Evolutionary conservation across 768 basidiomycete species (phyloP).

Genomic region (Trichaptum fuscoviolaceum): DNA sequence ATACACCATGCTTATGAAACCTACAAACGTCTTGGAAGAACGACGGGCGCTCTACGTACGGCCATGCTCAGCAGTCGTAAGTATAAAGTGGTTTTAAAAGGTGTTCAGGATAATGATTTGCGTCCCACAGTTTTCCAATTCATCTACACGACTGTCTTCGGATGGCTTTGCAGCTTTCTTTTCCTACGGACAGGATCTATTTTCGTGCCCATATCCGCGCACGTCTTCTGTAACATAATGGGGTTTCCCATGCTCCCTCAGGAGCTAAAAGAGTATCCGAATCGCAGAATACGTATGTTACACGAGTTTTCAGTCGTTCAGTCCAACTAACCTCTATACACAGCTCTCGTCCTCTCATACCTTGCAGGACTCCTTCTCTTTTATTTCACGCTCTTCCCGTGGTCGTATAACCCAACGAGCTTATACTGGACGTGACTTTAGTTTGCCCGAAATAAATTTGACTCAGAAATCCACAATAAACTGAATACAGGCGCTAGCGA

Average conservation of each 20-base stretch:
- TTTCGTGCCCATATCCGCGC: slow-evolving; percentile 69
- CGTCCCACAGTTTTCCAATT: slow-evolving; percentile 71
- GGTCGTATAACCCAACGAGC: slow-evolving; percentile 37
- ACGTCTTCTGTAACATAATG: slow-evolving; percentile 94
- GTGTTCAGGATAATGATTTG: slow-evolving; percentile 8
- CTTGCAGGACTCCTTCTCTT: slow-evolving; percentile 57
- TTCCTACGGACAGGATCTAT: slow-evolving; percentile 85
- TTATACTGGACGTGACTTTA: slow-evolving; percentile 43
- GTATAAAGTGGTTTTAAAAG: slow-evolving; percentile 9
- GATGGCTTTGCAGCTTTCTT: slow-evolving; percentile 80
- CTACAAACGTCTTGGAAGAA: slow-evolving; percentile 72
- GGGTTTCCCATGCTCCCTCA: slow-evolving; percentile 67
- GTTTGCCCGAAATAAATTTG: no score
- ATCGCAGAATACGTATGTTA: slow-evolving; percentile 45
- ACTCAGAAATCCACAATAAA: no score
- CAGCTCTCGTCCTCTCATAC: slow-evolving; percentile 56
- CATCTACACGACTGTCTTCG: slow-evolving; percentile 88
- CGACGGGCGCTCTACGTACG: slow-evolving; percentile 50
- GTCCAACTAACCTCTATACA: slow-evolving; percentile 9
- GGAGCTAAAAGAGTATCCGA: slow-evolving; percentile 52
- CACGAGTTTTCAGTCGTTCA: slow-evolving; percentile 11
- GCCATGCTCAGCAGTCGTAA: slow-evolving; percentile 38
- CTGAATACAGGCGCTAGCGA: slow-evolving; percentile 5
- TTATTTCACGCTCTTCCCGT: slow-evolving; percentile 42
- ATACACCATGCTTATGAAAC: slow-evolving; percentile 88